These are phyloP conservation scores for Flueggea neowawraea DNA, from an alignment of 441 rosid genomes.

Conservation along the genomic window DNA sequence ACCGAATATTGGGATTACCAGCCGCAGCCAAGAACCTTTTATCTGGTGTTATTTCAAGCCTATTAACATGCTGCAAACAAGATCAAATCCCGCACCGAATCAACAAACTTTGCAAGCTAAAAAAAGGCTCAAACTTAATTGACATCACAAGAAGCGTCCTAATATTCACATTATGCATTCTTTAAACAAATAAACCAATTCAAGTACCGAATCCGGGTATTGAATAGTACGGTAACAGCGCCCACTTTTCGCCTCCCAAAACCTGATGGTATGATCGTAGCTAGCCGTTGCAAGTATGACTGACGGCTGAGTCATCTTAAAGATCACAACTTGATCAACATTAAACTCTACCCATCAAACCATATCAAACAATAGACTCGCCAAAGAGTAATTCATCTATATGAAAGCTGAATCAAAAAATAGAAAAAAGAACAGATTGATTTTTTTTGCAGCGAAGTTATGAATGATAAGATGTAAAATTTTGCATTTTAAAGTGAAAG, in stretches of 20 bases:
- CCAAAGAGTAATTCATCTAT: no score
- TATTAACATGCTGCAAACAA: slow-evolving; percentile 72
- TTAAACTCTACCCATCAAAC: neutral
- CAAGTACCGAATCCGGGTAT: slow-evolving; percentile 75
- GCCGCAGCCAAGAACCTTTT: slow-evolving; percentile 81
- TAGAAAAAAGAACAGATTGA: no score
- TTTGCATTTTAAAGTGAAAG: no score
- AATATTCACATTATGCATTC: neutral
- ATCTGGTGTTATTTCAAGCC: slow-evolving; percentile 96
- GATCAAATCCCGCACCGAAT: slow-evolving; percentile 1
- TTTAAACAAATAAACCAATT: neutral
- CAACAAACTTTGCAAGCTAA: neutral
- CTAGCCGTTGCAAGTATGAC: slow-evolving; percentile 95
- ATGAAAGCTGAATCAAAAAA: no score
- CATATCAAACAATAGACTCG: neutral
- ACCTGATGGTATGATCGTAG: slow-evolving; percentile 87
- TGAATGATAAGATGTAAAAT: no score
- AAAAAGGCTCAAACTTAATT: neutral
- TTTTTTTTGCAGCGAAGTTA: no score
- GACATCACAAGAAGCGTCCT: neutral
- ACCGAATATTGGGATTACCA: slow-evolving; percentile 88
- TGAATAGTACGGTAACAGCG: slow-evolving; percentile 94
- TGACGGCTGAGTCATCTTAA: slow-evolving; percentile 71
- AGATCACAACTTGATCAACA: neutral
- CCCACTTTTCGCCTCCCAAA: slow-evolving; percentile 96